A percentile compares a stretch with the other conserved stretches of the same genome.
Conservation (phyloP, 1,139 yeast species). For the Candida glucosophila region DNA sequence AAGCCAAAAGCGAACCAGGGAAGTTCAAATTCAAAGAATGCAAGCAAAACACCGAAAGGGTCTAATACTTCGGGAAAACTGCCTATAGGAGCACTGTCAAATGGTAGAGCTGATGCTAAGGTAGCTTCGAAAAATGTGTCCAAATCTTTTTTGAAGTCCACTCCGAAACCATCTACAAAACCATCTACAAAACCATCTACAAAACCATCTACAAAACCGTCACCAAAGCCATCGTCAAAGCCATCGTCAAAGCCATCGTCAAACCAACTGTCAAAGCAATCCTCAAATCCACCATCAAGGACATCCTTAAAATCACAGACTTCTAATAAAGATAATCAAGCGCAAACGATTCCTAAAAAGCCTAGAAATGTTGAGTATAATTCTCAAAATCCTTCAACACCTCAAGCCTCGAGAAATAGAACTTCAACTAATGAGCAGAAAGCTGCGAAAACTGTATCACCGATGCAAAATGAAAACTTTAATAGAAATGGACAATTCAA, state of each 20-base stretch:
- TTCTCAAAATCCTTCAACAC: no score
- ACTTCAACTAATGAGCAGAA: neutral
- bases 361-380: no score
- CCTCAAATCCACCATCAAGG: no score
- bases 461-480: neutral
- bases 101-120: neutral
- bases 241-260: no score
- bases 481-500: neutral
- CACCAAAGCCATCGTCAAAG: no score
- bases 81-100: neutral
- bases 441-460: neutral
- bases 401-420: neutral
- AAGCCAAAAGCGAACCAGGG: slow-evolving; percentile 1
- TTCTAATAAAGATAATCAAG: no score
- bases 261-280: no score
- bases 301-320: no score
- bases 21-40: neutral
- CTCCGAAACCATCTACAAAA: neutral
- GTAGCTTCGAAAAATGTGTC: neutral
- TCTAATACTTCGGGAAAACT: neutral
- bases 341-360: no score
- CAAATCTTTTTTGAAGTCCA: neutral
- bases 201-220: neutral
- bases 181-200: neutral
- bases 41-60: neutral